These are phyloP conservation scores for Zalerion maritima DNA, from an alignment of 495 filamentous ascomycete species.

Conservation along the genomic window DNA sequence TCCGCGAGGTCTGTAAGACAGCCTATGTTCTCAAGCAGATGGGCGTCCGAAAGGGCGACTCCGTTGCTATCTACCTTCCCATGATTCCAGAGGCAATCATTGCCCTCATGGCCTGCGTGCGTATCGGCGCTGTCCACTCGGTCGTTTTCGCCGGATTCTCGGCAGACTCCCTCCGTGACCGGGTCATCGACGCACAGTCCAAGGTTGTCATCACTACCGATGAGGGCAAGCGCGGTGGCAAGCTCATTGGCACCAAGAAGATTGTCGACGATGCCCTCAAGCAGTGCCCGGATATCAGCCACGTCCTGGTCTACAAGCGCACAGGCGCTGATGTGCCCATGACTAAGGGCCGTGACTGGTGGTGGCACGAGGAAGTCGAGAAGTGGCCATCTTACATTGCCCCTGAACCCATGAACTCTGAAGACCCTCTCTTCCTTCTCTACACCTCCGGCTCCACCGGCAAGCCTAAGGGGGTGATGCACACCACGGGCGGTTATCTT, in stretches of 20 bases:
- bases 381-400: conserved; percentile 87
- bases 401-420: conserved; percentile 74
- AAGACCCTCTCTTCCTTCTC: conserved; percentile 93
- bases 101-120: conserved; percentile 77
- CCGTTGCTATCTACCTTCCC: conserved; percentile 91
- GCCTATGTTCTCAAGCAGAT: conserved; percentile 80
- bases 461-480: conserved; percentile 98
- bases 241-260: conserved; percentile 96
- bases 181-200: conserved; percentile 77
- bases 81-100: conserved; percentile 97
- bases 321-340: conserved; percentile 86
- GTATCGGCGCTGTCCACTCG: conserved; percentile 94
- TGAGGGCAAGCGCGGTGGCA: conserved; percentile 95
- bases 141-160: conserved; percentile 99
- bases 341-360: conserved; percentile 78
- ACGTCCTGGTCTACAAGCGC: conserved; percentile 85
- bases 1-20: conserved; percentile 78
- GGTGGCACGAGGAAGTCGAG: conserved; percentile 97
- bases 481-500: conserved; percentile 90
- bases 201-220: conserved; percentile 93
- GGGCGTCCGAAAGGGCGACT: conserved; percentile 95
- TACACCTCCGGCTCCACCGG: conserved; percentile 97
- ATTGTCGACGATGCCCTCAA: conserved; percentile 97
- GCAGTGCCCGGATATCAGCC: conserved; percentile 82
- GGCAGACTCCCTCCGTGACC: conserved; percentile 89